These are phyloP conservation scores for Trypanosomatidae sp. DNA, from an alignment of 208 protist species.

Conservation along the genomic window DNA sequence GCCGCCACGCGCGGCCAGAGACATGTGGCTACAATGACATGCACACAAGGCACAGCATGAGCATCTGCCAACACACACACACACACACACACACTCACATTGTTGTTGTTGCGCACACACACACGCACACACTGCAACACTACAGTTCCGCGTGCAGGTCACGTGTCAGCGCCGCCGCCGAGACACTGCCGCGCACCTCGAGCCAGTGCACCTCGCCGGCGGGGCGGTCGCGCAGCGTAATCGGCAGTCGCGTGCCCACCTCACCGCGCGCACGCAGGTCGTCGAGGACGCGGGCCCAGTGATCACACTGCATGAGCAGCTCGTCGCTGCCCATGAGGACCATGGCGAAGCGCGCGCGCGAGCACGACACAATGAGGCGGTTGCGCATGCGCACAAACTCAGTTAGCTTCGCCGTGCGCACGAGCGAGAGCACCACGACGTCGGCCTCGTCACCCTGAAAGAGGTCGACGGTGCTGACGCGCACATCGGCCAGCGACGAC, in stretches of 20 bases:
- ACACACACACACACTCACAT: no score
- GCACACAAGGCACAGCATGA: no score
- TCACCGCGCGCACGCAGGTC: slow-evolving; percentile 30
- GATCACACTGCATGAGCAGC: slow-evolving; percentile 52
- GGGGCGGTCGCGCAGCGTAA: slow-evolving; percentile 27
- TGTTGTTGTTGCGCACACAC: no score
- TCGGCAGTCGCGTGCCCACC: slow-evolving; percentile 53
- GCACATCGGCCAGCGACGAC: slow-evolving; percentile 49
- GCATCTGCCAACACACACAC: no score
- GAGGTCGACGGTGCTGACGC: slow-evolving; percentile 89
- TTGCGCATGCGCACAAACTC: slow-evolving; percentile 91
- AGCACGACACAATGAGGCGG: slow-evolving; percentile 91
- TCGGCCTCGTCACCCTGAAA: slow-evolving; percentile 95
- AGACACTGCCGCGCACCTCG: slow-evolving; percentile 12
- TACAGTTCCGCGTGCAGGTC: slow-evolving; percentile 9
- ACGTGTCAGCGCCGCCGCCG: slow-evolving; percentile 11
- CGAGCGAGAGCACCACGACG: slow-evolving; percentile 88
- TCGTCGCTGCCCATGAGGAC: slow-evolving; percentile 75
- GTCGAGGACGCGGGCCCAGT: slow-evolving; percentile 65
- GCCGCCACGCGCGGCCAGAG: no score
- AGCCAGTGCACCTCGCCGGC: slow-evolving; percentile 11
- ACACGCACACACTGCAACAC: no score
- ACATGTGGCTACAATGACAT: no score
- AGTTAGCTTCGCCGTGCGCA: slow-evolving; percentile 88
- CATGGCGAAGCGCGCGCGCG: slow-evolving; percentile 85